Percentiles rank a stretch among this genome's conserved stretches.
Conservation (phyloP, 169 alveolate genomes). For the Cryptosporidium ubiquitum region DNA sequence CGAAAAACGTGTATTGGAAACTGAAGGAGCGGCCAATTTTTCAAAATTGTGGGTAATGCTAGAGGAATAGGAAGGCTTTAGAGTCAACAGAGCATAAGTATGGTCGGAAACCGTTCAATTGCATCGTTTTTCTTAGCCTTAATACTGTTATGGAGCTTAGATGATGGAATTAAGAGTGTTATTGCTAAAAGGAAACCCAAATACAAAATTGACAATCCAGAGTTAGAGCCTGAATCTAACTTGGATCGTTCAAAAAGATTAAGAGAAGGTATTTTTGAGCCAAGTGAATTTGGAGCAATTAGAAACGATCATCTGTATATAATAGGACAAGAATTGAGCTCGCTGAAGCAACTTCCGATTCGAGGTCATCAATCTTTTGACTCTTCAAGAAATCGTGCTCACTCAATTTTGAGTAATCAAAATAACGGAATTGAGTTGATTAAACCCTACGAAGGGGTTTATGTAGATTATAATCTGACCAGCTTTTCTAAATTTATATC, state of each 20-base stretch:
- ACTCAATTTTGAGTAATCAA: conserved; percentile 5
- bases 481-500: conserved; percentile 44
- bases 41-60: not conserved
- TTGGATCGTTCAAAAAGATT: conserved; percentile 62
- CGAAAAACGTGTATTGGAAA: not conserved
- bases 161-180: not conserved
- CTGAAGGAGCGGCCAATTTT: not conserved
- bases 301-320: not conserved
- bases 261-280: conserved; percentile 58
- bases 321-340: not conserved
- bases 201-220: conserved; percentile 1
- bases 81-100: not conserved
- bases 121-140: not conserved
- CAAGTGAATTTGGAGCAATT: conserved; percentile 22
- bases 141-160: not conserved
- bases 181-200: not conserved
- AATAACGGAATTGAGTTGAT: not conserved
- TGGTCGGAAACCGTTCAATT: not conserved
- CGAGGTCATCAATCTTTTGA: conserved; percentile 12
- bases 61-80: not conserved
- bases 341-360: not conserved
- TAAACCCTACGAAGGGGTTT: conserved; percentile 56
- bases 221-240: conserved; percentile 5
- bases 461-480: conserved; percentile 23
- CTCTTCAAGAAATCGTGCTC: not conserved